phyloP scores from a whole-genome alignment of 441 rosid species.

The Gossypium gossypioides region DNA sequence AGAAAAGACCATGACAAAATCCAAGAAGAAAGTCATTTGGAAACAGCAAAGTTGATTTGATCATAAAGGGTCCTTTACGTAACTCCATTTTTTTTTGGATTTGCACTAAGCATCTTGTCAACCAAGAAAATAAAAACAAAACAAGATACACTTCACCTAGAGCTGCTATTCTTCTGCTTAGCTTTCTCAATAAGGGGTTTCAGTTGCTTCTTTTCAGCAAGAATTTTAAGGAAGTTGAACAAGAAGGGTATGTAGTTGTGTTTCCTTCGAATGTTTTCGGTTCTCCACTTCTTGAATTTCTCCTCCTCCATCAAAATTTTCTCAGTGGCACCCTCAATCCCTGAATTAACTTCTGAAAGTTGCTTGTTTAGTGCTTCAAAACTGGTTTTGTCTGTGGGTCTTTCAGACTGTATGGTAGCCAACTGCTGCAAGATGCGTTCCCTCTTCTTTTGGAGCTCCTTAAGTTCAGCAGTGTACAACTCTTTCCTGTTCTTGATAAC shows the following conservation, averaged over 20 bases:
- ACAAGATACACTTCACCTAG: constrained; percentile 14
- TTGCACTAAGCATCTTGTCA: neutral
- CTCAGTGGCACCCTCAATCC: constrained; percentile 67
- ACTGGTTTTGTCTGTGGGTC: constrained; percentile 36
- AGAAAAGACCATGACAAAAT: neutral
- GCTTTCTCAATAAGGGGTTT: constrained; percentile 94
- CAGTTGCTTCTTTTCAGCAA: constrained; percentile 96
- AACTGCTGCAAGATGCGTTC: constrained; percentile 70
- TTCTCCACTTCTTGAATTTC: constrained; percentile 87
- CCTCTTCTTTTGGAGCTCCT: constrained; percentile 74
- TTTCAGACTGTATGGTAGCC: constrained; percentile 44
- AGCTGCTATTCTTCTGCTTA: constrained; percentile 61
- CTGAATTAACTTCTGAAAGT: constrained; percentile 56
- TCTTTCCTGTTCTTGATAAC: constrained; percentile 81
- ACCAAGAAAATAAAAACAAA: neutral
- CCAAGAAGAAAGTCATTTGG: neutral
- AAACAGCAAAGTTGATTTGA: neutral
- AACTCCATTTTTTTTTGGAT: neutral
- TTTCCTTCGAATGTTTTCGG: constrained; percentile 82
- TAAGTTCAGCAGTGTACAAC: constrained; percentile 66
- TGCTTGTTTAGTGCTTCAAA: constrained; percentile 47
- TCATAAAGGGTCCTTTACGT: neutral
- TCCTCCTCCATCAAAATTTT: constrained; percentile 91
- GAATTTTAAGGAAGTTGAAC: constrained; percentile 90
- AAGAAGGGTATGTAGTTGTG: constrained; percentile 91